These are phyloP conservation scores for Schizopora paradoxa DNA, from an alignment of 1,284 basidiomycete genomes.

Conservation along the genomic window DNA sequence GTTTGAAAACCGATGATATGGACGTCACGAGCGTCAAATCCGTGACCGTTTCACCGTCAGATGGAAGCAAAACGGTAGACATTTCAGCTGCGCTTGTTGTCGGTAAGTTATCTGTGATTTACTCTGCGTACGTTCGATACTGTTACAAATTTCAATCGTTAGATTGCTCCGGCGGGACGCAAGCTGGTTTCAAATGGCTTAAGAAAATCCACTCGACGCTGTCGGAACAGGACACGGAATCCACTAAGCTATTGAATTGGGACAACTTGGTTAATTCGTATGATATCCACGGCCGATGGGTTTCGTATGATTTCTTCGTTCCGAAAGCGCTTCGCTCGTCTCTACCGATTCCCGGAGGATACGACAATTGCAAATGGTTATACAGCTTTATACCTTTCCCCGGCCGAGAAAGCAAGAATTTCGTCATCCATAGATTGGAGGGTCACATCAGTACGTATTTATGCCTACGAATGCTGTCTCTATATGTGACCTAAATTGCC, in stretches of 20 bases:
- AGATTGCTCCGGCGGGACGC: conserved; percentile 7
- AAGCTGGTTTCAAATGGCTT: conserved; percentile 2
- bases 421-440: conserved; percentile 9
- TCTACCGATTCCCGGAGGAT: conserved; percentile 1
- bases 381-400: conserved; percentile 11
- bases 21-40: conserved; percentile 6
- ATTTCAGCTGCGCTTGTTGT: conserved; percentile 8
- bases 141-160: neutral
- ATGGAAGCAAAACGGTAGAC: conserved; percentile 1
- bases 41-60: conserved; percentile 8
- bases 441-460: conserved; percentile 11
- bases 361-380: conserved; percentile 3
- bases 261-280: neutral
- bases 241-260: neutral
- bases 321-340: neutral
- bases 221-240: no score
- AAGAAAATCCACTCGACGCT: neutral
- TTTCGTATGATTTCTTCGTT: neutral
- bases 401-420: conserved; percentile 1
- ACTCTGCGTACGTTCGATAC: neutral
- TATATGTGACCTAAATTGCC: no score
- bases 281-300: neutral
- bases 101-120: conserved; percentile 1
- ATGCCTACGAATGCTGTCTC: neutral
- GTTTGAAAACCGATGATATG: conserved; percentile 1